phyloP scores from a whole-genome alignment of 2,329 filamentous ascomycete genomes.

The Colletotrichum sp. region DNA sequence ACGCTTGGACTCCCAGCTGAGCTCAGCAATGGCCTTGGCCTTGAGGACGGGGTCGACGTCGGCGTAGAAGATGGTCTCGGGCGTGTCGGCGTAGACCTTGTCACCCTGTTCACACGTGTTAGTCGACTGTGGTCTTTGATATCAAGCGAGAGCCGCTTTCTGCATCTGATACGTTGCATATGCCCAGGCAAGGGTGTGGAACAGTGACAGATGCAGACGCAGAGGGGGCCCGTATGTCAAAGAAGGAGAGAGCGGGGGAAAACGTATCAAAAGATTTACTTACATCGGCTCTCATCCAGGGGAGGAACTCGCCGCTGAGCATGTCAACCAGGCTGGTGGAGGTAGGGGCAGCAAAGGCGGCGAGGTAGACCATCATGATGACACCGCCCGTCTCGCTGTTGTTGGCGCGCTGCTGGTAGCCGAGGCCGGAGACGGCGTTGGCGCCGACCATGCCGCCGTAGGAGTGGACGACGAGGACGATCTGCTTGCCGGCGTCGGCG shows the following conservation, averaged over 20 bases:
- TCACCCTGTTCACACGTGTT: constrained; percentile 3
- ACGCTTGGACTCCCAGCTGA: background rate
- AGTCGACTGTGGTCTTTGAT: background rate
- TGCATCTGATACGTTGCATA: background rate
- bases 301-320: constrained; percentile 24
- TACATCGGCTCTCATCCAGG: constrained; percentile 31
- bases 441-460: constrained; percentile 46
- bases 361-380: constrained; percentile 37
- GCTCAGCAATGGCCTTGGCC: constrained; percentile 18
- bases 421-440: constrained; percentile 39
- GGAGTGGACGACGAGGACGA: constrained; percentile 47
- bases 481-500: constrained; percentile 39
- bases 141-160: background rate
- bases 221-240: background rate
- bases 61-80: constrained; percentile 27
- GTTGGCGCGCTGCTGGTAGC: constrained; percentile 33
- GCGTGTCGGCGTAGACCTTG: constrained; percentile 5
- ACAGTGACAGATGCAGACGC: constrained; percentile 7
- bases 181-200: background rate
- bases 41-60: constrained; percentile 22
- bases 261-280: background rate
- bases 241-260: background rate
- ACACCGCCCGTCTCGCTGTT: constrained; percentile 41
- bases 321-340: constrained; percentile 27
- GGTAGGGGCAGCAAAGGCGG: constrained; percentile 33